Conservation (phyloP, 768 basidiomycete species). For the Tulasnella sp. region DNA sequence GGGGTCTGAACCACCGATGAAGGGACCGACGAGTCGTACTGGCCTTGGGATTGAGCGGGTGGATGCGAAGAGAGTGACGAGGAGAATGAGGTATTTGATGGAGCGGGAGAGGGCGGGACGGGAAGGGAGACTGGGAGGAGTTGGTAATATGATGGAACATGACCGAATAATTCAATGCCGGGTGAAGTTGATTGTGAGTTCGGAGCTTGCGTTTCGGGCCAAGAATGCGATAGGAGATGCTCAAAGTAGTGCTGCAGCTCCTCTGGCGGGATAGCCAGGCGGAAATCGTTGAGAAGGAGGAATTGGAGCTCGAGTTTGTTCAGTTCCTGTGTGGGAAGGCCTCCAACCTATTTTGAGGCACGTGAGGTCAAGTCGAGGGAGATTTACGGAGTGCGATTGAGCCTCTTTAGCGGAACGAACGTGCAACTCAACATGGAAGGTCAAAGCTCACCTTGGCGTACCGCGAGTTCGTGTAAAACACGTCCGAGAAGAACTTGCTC, state of each 20-base stretch:
- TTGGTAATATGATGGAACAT: not conserved
- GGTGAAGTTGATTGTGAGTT: not conserved
- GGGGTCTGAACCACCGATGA: constrained; percentile 9
- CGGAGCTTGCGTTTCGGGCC: not conserved
- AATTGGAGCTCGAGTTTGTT: constrained; percentile 98
- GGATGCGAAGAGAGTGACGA: constrained; percentile 3
- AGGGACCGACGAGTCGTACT: not conserved
- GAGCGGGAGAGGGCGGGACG: not conserved
- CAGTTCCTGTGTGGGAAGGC: constrained; percentile 84
- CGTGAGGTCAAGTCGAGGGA: not conserved
- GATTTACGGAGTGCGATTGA: constrained; percentile 21
- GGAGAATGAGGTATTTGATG: not conserved
- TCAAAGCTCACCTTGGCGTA: constrained; percentile 83
- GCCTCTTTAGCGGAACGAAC: not conserved
- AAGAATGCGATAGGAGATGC: constrained; percentile 62
- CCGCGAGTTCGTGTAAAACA: constrained; percentile 97
- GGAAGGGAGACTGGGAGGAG: not conserved
- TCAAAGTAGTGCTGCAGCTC: constrained; percentile 97
- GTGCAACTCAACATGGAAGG: not conserved
- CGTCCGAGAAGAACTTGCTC: constrained; percentile 97
- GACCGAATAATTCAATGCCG: constrained; percentile 15
- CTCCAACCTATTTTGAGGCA: constrained; percentile 71
- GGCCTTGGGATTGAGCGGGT: not conserved
- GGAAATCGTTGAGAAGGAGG: constrained; percentile 91
- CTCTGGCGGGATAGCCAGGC: constrained; percentile 74